phyloP scores from a whole-genome alignment of 257 asterid species.

The Nicotiana knightiana region DNA sequence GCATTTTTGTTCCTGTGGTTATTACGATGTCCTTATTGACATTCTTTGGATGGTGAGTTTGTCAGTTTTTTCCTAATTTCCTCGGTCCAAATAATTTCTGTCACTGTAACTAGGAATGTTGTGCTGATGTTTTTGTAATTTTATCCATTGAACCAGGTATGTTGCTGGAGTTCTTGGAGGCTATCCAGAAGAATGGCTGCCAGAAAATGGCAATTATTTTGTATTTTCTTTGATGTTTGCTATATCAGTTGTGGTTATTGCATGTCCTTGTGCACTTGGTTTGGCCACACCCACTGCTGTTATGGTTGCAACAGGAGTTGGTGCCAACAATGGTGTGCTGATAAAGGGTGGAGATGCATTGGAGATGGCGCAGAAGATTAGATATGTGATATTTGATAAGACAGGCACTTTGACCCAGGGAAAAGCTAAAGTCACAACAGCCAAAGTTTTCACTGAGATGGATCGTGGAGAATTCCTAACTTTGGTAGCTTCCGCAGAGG shows the following conservation, averaged over 20 bases:
- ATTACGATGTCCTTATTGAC: constrained; percentile 65
- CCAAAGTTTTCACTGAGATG: constrained; percentile 79
- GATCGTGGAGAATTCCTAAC: constrained; percentile 94
- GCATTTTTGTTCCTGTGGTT: constrained; percentile 88
- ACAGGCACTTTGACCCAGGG: constrained; percentile 99
- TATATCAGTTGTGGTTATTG: constrained; percentile 88
- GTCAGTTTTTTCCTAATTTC: background rate
- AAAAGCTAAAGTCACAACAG: constrained; percentile 78
- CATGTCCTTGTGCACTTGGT: constrained; percentile 99
- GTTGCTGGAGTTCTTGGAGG: constrained; percentile 75
- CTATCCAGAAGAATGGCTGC: constrained; percentile 82
- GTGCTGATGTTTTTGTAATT: background rate
- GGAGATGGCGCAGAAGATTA: constrained; percentile 88
- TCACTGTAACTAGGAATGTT: background rate
- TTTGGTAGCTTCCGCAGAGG: constrained; percentile 99
- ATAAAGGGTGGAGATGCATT: constrained; percentile 98
- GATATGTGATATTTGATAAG: constrained; percentile 83
- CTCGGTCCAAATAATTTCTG: background rate
- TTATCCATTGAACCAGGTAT: constrained; percentile 47
- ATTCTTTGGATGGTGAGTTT: constrained; percentile 80
- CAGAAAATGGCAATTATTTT: constrained; percentile 71
- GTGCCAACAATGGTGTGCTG: constrained; percentile 95
- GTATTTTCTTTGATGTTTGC: constrained; percentile 97
- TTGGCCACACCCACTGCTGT: constrained; percentile 99
- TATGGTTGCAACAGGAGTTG: constrained; percentile 99